Base-by-base conservation (phyloP, 495 filamentous ascomycete genomes). In the Hypoxylon intermedium region DNA sequence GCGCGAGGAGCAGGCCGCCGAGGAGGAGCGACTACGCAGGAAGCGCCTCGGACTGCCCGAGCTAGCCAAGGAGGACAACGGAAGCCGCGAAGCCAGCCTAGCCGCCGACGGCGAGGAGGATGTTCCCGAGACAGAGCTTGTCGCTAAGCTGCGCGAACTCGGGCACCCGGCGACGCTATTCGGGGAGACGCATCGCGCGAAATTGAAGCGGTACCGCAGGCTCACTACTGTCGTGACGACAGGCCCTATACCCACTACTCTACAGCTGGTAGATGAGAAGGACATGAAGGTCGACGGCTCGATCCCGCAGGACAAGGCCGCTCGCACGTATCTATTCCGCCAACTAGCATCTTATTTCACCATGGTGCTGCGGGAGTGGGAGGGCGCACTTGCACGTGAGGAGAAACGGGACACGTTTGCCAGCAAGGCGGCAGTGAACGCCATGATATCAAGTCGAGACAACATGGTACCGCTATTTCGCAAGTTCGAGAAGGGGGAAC, bases 311-410 rank as follows among this genome's bases (percentile, higher is more conserved):
- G 86, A 86, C 69, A 64, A 74, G 68, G 80, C 80, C 11, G 84
- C 72, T 0, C 83, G 83, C 9, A 71, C 79, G 16, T 88, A 85
- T 69, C 76, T 98, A 30, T 92, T 88, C 81, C 83, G 93, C 0
- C 94, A 98, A 75, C 80, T 98, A 51, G 88, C 88, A 4, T 90
- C 88, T 11, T 98, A 96, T 72, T 98, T 98, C 79, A 90, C 87
- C 58, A 89, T 98, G 86, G 85, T 98, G 15, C 78, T 98, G 33
- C 80, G 77, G 26, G 94, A 96, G 73, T 98, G 95, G 95, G 87
- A 89, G 61, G 47, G 74, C 21, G 91, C 92, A 33, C 80, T 98
- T 38, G 85, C 87, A 3, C 79, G 81, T 21, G 89, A 93, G 42
- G 53, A 59, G 38, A 70, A 82, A 31, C 54, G 86, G 53, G 83